These are phyloP conservation scores for Gardenia jasminoides DNA, from an alignment of 257 asterid species.

Conservation along the genomic window DNA sequence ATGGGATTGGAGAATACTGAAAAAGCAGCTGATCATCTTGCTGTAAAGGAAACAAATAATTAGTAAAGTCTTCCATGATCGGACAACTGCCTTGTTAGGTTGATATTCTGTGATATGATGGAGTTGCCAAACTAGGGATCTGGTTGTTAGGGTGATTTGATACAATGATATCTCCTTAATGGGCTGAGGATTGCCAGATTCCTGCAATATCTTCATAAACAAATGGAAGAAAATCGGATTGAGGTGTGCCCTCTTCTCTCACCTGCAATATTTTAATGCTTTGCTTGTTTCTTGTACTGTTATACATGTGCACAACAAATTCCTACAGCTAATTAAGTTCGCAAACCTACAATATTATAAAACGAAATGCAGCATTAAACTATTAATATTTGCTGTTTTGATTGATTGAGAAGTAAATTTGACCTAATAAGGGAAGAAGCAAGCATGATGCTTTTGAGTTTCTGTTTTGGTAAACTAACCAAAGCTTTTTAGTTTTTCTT, in stretches of 20 bases:
- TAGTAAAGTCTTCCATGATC: conserved; percentile 18
- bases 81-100: not conserved
- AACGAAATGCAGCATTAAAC: not conserved
- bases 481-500: not conserved
- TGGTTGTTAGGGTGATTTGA: conserved; percentile 19
- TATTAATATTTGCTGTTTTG: not conserved
- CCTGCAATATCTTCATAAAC: conserved; percentile 16
- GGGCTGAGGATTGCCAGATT: conserved; percentile 19
- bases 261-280: not conserved
- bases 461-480: not conserved
- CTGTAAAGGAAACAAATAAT: conserved; percentile 12
- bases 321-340: not conserved
- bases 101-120: not conserved
- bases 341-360: conserved; percentile 12
- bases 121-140: conserved; percentile 4
- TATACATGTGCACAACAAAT: conserved; percentile 4
- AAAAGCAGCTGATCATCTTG: conserved; percentile 13
- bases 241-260: not conserved
- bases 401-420: not conserved
- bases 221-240: not conserved
- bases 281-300: conserved; percentile 9
- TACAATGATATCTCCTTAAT: conserved; percentile 19
- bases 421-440: not conserved
- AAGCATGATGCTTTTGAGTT: not conserved
- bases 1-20: conserved; percentile 1